phyloP scores from a whole-genome alignment of 257 asterid species.

The Apocynum venetum region DNA sequence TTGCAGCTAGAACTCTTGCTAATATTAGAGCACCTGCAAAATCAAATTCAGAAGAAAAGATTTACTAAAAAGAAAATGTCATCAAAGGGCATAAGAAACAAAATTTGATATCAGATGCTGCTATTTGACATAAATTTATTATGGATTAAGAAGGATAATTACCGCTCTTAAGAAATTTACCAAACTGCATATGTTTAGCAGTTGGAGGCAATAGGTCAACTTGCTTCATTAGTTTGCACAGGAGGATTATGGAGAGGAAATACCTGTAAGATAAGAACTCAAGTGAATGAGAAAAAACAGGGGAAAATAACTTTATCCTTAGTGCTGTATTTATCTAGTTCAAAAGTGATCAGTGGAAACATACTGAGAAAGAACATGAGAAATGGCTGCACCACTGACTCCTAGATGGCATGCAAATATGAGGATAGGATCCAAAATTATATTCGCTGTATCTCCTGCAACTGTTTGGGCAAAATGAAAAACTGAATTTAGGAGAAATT shows the following conservation, averaged over 20 bases:
- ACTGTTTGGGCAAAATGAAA: conserved; percentile 32
- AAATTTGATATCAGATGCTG: not conserved
- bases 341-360: conserved; percentile 15
- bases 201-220: conserved; percentile 76
- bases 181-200: conserved; percentile 57
- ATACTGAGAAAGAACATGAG: conserved; percentile 95
- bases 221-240: conserved; percentile 55
- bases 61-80: not conserved
- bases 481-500: not conserved
- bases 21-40: conserved; percentile 54
- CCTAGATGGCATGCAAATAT: conserved; percentile 72
- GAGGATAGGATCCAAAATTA: conserved; percentile 81
- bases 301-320: not conserved
- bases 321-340: not conserved
- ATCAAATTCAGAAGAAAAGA: not conserved
- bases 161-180: conserved; percentile 83
- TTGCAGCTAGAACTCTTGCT: conserved; percentile 82
- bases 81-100: not conserved
- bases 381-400: conserved; percentile 94
- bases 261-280: conserved; percentile 41
- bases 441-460: conserved; percentile 65
- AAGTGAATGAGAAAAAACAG: not conserved
- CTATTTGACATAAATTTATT: not conserved
- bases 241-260: conserved; percentile 62
- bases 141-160: conserved; percentile 13